Base-by-base conservation (phyloP, 768 basidiomycete genomes). In the Mycena leptocephala region DNA sequence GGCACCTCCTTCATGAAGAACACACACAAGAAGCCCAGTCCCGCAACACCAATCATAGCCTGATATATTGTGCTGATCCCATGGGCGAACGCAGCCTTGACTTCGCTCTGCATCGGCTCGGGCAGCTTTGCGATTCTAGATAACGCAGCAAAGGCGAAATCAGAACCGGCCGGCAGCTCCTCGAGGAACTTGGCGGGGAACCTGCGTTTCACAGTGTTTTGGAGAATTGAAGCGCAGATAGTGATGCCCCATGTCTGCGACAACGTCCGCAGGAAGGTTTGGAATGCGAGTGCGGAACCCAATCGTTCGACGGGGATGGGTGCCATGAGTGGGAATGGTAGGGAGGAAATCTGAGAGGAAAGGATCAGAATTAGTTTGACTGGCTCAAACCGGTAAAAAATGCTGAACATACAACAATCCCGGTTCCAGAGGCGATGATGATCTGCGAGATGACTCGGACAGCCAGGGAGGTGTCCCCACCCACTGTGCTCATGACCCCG, bases 241-340 rank as follows among this genome's bases (percentile, higher is more conserved):
- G 53, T 56, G 67, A 69, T 69, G 18, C 53, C 67, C 67, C 67
- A 56, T 4, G 67, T 69, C 39, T 69, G 67, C 0, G 67, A 69
- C 2, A 69, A 16, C 24, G 67, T 69, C 28, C 53, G 37, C 18
- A 69, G 26, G 37, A 69, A 56, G 20, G 67, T 37, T 30, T 69
- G 67, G 20, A 69, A 58, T 53, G 67, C 53, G 22, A 69, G 67
- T 24, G 53, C 67, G 22, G 55, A 58, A 9, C 53, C 67, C 13
- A 58, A 10, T 6, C 28, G 53, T 53, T 69, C 55, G 28, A 43
- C 53, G 28, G 67, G 55, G 16, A 56, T 65, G 28, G 28, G 43
- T 14, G 63, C 63, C 63, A 65, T 48, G 63, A 65, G 63, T 4
- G 63, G 43, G 63, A 48, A 65, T 10, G 63, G 20, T 30, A 65